Evolutionary conservation across 1,139 yeast species (phyloP).

Genomic region (Kodamaea arcana): DNA sequence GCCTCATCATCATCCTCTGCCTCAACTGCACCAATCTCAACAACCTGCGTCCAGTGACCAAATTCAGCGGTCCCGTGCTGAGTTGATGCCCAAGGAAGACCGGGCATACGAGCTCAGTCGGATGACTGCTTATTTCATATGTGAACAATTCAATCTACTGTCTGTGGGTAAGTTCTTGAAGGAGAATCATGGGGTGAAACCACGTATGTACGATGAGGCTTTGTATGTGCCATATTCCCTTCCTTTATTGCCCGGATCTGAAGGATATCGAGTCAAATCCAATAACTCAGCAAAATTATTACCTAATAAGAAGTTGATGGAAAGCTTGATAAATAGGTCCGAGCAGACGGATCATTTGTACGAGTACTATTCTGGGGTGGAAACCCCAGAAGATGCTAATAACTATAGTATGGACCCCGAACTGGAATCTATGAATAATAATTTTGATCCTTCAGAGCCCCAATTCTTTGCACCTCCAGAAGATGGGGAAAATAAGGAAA

Average conservation of each 20-base stretch:
- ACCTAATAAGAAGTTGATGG: conserved; percentile 66
- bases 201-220: conserved; percentile 86
- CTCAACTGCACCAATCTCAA: conserved; percentile 4
- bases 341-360: conserved; percentile 89
- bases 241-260: conserved; percentile 84
- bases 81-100: conserved; percentile 61
- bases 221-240: conserved; percentile 84
- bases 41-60: conserved; percentile 19
- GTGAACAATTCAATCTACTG: conserved; percentile 72
- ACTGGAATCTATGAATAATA: conserved; percentile 33
- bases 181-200: conserved; percentile 73
- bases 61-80: conserved; percentile 59
- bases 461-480: conserved; percentile 46
- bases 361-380: conserved; percentile 85
- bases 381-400: conserved; percentile 60
- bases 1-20: conserved; percentile 7
- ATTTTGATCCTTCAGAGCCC: conserved; percentile 48
- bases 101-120: conserved; percentile 71
- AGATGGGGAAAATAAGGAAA: conserved; percentile 1
- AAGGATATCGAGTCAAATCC: conserved; percentile 78
- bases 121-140: conserved; percentile 85
- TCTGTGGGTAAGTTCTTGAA: conserved; percentile 62
- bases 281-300: conserved; percentile 63
- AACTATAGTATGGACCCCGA: conserved; percentile 53
- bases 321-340: conserved; percentile 69